These are phyloP conservation scores for Articulospora tetracladia DNA, from an alignment of 495 filamentous ascomycete species.

Conservation along the genomic window DNA sequence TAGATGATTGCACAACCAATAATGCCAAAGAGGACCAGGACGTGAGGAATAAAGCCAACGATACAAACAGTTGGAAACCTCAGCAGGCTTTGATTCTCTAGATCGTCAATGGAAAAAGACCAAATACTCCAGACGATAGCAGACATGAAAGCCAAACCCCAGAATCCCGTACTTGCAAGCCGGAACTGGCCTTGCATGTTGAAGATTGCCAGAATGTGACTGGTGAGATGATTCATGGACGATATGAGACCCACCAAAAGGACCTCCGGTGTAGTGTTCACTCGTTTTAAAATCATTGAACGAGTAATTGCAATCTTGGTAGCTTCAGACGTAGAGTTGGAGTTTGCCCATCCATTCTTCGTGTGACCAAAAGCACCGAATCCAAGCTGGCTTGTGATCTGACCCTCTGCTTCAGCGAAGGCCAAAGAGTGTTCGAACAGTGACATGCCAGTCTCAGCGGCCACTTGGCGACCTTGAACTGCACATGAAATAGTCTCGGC, in stretches of 20 bases:
- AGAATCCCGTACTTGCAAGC: conserved; percentile 80
- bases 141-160: conserved; percentile 84
- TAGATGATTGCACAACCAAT: conserved; percentile 72
- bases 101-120: conserved; percentile 51
- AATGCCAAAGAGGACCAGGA: conserved; percentile 79
- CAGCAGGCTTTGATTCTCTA: conserved; percentile 46
- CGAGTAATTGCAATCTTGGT: conserved; percentile 46
- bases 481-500: conserved; percentile 83
- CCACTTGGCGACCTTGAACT: conserved; percentile 75
- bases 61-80: conserved; percentile 92
- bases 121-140: conserved; percentile 69
- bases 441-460: conserved; percentile 92
- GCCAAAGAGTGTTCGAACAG: conserved; percentile 95
- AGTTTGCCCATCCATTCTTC: conserved; percentile 23
- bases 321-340: conserved; percentile 32
- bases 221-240: conserved; percentile 81
- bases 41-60: conserved; percentile 89
- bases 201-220: conserved; percentile 75
- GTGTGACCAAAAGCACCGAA: conserved; percentile 56
- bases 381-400: conserved; percentile 70
- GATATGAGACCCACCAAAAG: conserved; percentile 85
- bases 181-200: conserved; percentile 73
- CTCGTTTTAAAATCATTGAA: conserved; percentile 52
- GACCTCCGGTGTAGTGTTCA: conserved; percentile 86
- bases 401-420: conserved; percentile 91